These are phyloP conservation scores for Erysiphe pulchra DNA, from an alignment of 2,329 filamentous ascomycete species.

Conservation along the genomic window DNA sequence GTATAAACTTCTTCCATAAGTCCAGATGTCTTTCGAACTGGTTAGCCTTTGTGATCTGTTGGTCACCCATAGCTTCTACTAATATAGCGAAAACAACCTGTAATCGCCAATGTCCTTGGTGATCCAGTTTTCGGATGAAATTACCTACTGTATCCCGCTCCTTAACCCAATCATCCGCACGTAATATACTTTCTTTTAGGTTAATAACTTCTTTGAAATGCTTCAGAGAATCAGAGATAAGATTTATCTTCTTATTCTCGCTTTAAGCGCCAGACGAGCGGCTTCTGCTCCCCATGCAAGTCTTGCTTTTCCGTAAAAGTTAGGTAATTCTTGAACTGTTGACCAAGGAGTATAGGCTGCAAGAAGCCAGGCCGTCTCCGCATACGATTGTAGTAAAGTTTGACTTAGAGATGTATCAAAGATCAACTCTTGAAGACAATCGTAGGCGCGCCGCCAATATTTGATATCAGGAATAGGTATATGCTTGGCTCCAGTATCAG, in stretches of 20 bases:
- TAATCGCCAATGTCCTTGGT: constrained; percentile 37
- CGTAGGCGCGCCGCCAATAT: constrained; percentile 37
- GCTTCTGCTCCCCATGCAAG: constrained; percentile 33
- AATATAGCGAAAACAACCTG: constrained; percentile 44
- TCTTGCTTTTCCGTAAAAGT: constrained; percentile 19
- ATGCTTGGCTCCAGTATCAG: constrained; percentile 30
- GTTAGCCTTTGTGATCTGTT: not conserved
- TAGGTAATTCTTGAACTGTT: constrained; percentile 19
- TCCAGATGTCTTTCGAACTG: constrained; percentile 16
- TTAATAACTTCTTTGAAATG: constrained; percentile 35
- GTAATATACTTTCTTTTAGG: constrained; percentile 28
- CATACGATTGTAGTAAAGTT: constrained; percentile 31
- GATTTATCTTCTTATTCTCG: constrained; percentile 49
- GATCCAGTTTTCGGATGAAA: constrained; percentile 48
- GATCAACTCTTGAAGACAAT: constrained; percentile 29
- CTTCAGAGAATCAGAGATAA: constrained; percentile 38
- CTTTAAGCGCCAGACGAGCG: constrained; percentile 53
- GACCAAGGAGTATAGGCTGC: constrained; percentile 52
- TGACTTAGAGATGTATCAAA: constrained; percentile 22
- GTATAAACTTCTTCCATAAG: constrained; percentile 28
- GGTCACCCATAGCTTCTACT: constrained; percentile 28
- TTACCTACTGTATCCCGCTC: constrained; percentile 44
- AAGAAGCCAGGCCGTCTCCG: constrained; percentile 52
- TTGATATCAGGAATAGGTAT: constrained; percentile 27
- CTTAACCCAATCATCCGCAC: constrained; percentile 19